Evolutionary conservation across 192 early-diverging fungal genomes (phyloP).

Genomic region (Linnemannia elongata): DNA sequence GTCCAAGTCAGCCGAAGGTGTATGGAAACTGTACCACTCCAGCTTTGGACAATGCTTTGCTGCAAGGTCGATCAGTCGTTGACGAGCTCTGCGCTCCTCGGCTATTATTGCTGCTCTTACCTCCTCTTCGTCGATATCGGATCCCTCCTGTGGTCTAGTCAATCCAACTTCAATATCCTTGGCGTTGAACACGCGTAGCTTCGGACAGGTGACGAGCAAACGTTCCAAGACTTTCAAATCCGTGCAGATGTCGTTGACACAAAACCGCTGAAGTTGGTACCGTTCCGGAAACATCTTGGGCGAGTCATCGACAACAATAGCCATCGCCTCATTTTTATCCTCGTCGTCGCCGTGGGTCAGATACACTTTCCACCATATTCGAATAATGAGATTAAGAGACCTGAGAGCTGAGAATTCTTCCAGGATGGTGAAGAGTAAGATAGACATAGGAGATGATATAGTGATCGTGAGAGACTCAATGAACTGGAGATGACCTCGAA

Average conservation of each 20-base stretch:
- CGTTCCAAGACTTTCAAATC: slow-evolving; percentile 22
- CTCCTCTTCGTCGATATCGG: too few species aligned
- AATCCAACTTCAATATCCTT: neutral
- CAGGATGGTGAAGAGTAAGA: slow-evolving; percentile 2
- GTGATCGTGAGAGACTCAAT: neutral
- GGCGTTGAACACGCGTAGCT: slow-evolving; percentile 14
- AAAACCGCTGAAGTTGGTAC: slow-evolving; percentile 22
- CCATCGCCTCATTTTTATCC: neutral
- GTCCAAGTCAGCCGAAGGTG: neutral
- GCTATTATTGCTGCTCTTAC: too few species aligned
- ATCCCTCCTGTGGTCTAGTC: neutral
- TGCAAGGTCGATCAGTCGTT: neutral
- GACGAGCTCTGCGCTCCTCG: neutral
- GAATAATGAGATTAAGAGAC: neutral
- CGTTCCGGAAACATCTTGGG: slow-evolving; percentile 12
- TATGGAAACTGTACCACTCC: neutral
- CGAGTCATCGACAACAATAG: neutral
- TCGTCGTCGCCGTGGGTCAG: slow-evolving; percentile 3
- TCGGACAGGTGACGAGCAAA: slow-evolving; percentile 29
- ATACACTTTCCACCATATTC: too few species aligned
- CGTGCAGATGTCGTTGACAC: neutral
- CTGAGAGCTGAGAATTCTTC: neutral
- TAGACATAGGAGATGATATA: too few species aligned
- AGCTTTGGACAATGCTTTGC: neutral
- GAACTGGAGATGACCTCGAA: neutral